A percentile compares a stretch with the other conserved stretches of the same genome.
Evolutionary conservation across 176 grass and related monocot genomes (phyloP).

Genomic region (Musa acuminata): DNA sequence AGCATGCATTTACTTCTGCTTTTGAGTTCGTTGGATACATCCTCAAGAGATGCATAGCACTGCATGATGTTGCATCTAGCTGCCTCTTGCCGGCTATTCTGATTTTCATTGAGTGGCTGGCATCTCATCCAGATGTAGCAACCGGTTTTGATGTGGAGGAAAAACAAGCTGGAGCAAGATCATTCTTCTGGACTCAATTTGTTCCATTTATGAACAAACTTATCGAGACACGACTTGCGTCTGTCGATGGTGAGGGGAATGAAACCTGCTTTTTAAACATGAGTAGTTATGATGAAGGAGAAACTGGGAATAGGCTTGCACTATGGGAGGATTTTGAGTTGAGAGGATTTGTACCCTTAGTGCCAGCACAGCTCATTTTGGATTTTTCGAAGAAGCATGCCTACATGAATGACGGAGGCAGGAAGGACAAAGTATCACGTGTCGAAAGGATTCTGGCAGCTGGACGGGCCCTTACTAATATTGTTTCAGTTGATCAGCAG

Average conservation of each 20-base stretch:
- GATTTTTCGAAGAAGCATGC: constrained; percentile 70
- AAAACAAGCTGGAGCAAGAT: constrained; percentile 57
- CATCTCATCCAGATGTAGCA: constrained; percentile 61
- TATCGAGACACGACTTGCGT: constrained; percentile 46
- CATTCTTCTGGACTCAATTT: constrained; percentile 86
- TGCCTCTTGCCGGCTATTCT: constrained; percentile 64
- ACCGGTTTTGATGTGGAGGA: constrained; percentile 46
- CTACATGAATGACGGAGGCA: constrained; percentile 48
- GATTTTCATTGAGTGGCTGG: constrained; percentile 85
- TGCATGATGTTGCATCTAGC: constrained; percentile 61
- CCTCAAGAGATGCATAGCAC: constrained; percentile 56
- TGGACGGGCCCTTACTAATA: constrained; percentile 40
- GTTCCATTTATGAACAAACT: constrained; percentile 74
- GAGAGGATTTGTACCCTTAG: constrained; percentile 70
- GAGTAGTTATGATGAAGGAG: constrained; percentile 57
- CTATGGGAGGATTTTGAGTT: constrained; percentile 86
- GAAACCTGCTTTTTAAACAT: constrained; percentile 82
- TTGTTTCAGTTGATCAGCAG: constrained; percentile 53
- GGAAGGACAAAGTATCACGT: constrained; percentile 54
- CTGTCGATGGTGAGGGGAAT: constrained; percentile 50
- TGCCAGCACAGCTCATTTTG: constrained; percentile 75
- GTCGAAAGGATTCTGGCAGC: constrained; percentile 70
- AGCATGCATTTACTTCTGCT: constrained; percentile 65
- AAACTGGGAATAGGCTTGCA: constrained; percentile 68
- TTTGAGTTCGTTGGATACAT: constrained; percentile 73